phyloP scores from a whole-genome alignment of 2,329 filamentous ascomycete species.

The Colletotrichum spinosum region DNA sequence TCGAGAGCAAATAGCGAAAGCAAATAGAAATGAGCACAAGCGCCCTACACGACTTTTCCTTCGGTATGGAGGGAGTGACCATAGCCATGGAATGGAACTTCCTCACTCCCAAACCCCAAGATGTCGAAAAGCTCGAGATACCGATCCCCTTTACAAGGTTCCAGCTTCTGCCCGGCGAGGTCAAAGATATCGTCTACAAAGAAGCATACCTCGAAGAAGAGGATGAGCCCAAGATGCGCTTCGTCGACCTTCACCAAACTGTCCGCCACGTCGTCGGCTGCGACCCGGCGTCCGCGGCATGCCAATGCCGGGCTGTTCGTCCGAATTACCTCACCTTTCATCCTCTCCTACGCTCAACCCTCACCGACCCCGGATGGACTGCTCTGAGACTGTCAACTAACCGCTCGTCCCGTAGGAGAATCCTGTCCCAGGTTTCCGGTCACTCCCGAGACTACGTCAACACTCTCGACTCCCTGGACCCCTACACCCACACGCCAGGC shows the following conservation, averaged over 20 bases:
- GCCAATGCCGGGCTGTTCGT: not conserved
- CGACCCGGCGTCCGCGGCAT: not conserved
- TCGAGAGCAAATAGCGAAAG: no score
- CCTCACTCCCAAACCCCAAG: not conserved
- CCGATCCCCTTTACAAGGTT: not conserved
- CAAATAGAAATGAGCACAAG: no score
- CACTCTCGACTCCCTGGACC: not conserved
- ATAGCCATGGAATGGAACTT: not conserved
- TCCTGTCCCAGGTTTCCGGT: not conserved
- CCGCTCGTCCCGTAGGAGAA: not conserved
- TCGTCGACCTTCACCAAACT: conserved; percentile 8
- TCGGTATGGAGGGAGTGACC: no score
- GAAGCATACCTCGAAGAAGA: not conserved
- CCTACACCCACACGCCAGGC: conserved; percentile 4
- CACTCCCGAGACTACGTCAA: not conserved
- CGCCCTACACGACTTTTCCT: no score
- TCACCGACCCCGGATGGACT: not conserved
- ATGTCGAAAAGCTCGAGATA: no score
- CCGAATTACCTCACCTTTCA: conserved; percentile 27
- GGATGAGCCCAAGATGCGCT: conserved; percentile 6
- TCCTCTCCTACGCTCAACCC: conserved; percentile 1
- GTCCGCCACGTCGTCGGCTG: not conserved
- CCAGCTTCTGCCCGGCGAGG: not conserved
- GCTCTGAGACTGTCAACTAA: not conserved
- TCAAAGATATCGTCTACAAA: not conserved